phyloP scores from a whole-genome alignment of 371 early-diverging fungal species.

The Zychaea mexicana region DNA sequence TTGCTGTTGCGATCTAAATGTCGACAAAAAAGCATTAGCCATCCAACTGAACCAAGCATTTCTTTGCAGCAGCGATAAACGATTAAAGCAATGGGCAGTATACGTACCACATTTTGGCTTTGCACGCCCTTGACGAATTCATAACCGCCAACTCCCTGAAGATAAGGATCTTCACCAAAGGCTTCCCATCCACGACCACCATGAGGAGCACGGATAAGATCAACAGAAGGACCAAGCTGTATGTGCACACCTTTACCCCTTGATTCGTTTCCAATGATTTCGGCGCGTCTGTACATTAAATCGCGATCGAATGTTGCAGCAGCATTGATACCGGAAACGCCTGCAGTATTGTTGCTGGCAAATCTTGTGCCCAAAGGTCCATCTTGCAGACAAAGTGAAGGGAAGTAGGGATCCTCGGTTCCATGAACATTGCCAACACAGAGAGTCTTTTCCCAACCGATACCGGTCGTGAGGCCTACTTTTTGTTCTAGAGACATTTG shows the following conservation, averaged over 20 bases:
- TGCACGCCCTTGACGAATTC: slow-evolving; percentile 42
- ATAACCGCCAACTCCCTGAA: slow-evolving; percentile 37
- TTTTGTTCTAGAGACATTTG: slow-evolving; percentile 46
- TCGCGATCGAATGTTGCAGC: slow-evolving; percentile 56
- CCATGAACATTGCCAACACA: slow-evolving; percentile 56
- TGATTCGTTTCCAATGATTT: slow-evolving; percentile 54
- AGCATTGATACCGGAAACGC: slow-evolving; percentile 54
- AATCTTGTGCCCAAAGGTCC: slow-evolving; percentile 56
- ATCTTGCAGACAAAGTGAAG: slow-evolving; percentile 59
- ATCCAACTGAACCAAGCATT: too few species aligned
- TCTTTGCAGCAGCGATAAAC: neutral
- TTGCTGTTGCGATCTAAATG: slow-evolving; percentile 51
- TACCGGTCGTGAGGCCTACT: slow-evolving; percentile 51
- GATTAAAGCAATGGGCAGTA: neutral
- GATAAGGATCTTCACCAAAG: slow-evolving; percentile 64
- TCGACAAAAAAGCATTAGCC: too few species aligned
- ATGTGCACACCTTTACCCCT: slow-evolving; percentile 51
- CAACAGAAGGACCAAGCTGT: slow-evolving; percentile 43
- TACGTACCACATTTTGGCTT: slow-evolving; percentile 43
- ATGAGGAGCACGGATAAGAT: slow-evolving; percentile 11
- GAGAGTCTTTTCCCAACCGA: slow-evolving; percentile 38
- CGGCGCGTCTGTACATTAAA: slow-evolving; percentile 47
- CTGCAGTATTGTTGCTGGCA: slow-evolving; percentile 37
- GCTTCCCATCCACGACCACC: slow-evolving; percentile 61
- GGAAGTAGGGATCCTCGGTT: slow-evolving; percentile 39